A percentile compares a stretch with the other conserved stretches of the same genome.
Evolutionary conservation across 148 eudicot species (phyloP).

Genomic region (Heliamphora exappendiculata): DNA sequence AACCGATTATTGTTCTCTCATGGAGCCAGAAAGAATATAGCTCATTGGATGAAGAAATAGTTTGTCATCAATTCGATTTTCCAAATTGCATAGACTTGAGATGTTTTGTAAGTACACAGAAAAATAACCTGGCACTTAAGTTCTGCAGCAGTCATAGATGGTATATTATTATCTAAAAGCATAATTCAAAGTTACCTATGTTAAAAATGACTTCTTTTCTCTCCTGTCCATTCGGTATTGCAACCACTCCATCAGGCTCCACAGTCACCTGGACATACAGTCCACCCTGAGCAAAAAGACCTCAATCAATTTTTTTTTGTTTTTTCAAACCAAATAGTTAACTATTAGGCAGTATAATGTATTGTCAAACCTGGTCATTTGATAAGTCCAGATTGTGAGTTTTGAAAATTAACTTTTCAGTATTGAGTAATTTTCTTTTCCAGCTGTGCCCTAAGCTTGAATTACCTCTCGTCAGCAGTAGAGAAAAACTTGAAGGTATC

Average conservation of each 20-base stretch:
- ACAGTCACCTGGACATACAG: constrained; percentile 53
- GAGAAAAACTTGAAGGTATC: constrained; percentile 75
- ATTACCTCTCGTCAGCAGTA: constrained; percentile 46
- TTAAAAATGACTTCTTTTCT: constrained; percentile 60
- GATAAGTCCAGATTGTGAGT: constrained; percentile 35
- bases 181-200: constrained; percentile 45
- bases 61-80: not conserved
- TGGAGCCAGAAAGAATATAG: not conserved
- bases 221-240: constrained; percentile 57
- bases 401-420: constrained; percentile 79
- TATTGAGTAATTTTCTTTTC: constrained; percentile 67
- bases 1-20: not conserved
- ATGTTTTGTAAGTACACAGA: not conserved
- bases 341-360: not conserved
- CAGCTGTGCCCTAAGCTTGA: constrained; percentile 39
- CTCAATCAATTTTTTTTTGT: constrained; percentile 7
- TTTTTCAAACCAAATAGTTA: not conserved
- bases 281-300: constrained; percentile 37
- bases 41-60: not conserved
- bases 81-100: not conserved
- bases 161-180: not conserved
- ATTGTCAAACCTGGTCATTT: constrained; percentile 41
- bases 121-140: not conserved
- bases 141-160: not conserved
- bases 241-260: constrained; percentile 86